phyloP scores from a whole-genome alignment of 768 basidiomycete genomes.

The Mycena rebaudengoi region DNA sequence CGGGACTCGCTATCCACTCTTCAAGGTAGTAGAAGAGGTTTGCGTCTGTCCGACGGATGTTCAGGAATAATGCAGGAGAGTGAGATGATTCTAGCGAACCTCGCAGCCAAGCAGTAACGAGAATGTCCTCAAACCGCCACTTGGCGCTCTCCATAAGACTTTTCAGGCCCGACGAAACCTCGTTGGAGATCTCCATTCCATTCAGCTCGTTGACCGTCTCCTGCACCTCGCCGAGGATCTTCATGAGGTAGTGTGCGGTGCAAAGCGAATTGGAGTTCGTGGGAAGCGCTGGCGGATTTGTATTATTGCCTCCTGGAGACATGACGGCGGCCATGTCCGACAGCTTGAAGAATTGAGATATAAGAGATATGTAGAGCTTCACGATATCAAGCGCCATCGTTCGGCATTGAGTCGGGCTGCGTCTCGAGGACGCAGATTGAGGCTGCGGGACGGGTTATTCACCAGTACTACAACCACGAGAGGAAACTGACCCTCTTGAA shows the following conservation, averaged over 20 bases:
- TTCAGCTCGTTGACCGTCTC: slow-evolving; percentile 87
- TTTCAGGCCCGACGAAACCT: slow-evolving; percentile 72
- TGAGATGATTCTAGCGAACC: slow-evolving; percentile 61
- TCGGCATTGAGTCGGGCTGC: slow-evolving; percentile 84
- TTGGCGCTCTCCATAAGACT: slow-evolving; percentile 80
- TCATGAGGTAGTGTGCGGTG: slow-evolving; percentile 80
- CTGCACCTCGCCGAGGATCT: slow-evolving; percentile 83
- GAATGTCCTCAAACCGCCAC: slow-evolving; percentile 89
- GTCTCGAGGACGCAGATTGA: slow-evolving; percentile 53
- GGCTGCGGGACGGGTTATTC: slow-evolving; percentile 26
- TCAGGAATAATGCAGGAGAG: background rate
- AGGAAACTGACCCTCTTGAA: slow-evolving; percentile 74
- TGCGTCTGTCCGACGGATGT: slow-evolving; percentile 65
- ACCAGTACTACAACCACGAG: background rate
- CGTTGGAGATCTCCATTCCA: slow-evolving; percentile 82
- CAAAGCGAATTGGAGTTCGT: slow-evolving; percentile 82
- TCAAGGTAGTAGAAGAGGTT: slow-evolving; percentile 85
- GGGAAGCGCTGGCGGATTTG: slow-evolving; percentile 68
- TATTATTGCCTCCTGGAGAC: slow-evolving; percentile 48
- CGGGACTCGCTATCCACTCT: slow-evolving; percentile 76
- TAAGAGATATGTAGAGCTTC: slow-evolving; percentile 82
- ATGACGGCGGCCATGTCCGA: slow-evolving; percentile 81
- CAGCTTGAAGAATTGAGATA: slow-evolving; percentile 87
- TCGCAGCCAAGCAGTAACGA: slow-evolving; percentile 82
- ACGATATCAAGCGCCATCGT: slow-evolving; percentile 90